phyloP scores from a whole-genome alignment of 495 filamentous ascomycete genomes.

The Coniosporium apollinis region DNA sequence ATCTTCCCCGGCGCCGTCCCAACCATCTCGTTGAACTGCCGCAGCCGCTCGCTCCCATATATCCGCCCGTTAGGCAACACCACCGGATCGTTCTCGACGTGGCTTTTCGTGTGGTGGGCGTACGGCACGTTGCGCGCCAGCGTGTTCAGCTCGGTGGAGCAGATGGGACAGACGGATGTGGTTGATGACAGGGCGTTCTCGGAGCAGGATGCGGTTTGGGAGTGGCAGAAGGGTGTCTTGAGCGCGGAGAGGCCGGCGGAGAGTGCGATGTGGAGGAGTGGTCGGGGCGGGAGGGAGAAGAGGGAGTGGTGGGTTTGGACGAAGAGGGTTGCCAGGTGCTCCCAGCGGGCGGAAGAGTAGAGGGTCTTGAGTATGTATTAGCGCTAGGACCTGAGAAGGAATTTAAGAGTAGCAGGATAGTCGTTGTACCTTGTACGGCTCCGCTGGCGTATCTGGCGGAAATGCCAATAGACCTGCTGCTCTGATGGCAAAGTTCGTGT shows the following conservation, averaged over 20 bases:
- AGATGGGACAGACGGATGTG: conserved; percentile 77
- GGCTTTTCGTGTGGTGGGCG: conserved; percentile 84
- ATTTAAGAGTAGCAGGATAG: not conserved
- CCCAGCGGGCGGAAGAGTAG: conserved; percentile 59
- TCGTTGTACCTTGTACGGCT: conserved; percentile 44
- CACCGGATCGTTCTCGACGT: conserved; percentile 71
- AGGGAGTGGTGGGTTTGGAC: conserved; percentile 73
- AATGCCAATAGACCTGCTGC: conserved; percentile 72
- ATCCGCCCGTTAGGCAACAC: conserved; percentile 76
- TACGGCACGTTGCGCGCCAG: conserved; percentile 80
- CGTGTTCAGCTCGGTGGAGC: conserved; percentile 83
- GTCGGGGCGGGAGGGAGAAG: conserved; percentile 62
- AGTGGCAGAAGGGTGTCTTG: conserved; percentile 91
- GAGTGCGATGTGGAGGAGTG: conserved; percentile 82
- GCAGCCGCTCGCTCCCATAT: conserved; percentile 60
- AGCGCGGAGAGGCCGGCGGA: conserved; percentile 84
- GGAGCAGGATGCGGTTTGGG: conserved; percentile 38
- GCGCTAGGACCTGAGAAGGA: conserved; percentile 1
- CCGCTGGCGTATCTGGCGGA: conserved; percentile 38
- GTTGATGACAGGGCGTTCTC: conserved; percentile 41
- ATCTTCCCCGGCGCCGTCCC: conserved; percentile 45
- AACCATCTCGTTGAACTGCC: conserved; percentile 59
- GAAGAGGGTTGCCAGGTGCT: conserved; percentile 63
- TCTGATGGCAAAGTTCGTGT: conserved; percentile 43
- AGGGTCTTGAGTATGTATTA: conserved; percentile 34